Percentiles rank a stretch among this genome's conserved stretches.
Evolutionary conservation across 2,329 filamentous ascomycete species (phyloP).

Genomic region (Hypoxylon sp.): DNA sequence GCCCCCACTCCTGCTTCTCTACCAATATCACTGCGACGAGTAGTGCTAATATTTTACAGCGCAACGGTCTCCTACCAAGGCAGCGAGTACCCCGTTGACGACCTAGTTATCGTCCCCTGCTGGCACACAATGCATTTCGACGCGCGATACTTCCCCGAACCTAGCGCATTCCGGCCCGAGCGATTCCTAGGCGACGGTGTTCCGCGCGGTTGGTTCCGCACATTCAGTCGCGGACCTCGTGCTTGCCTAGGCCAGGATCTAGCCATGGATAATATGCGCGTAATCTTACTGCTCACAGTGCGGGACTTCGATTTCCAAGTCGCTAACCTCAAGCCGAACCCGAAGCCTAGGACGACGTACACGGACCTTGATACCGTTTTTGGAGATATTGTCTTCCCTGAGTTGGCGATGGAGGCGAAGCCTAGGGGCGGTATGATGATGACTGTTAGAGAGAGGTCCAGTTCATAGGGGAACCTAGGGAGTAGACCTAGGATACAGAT

Average conservation of each 20-base stretch:
- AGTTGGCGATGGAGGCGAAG: slow-evolving; percentile 13
- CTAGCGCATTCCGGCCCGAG: slow-evolving; percentile 25
- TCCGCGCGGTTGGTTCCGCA: slow-evolving; percentile 48
- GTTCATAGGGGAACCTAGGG: background rate
- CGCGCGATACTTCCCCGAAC: slow-evolving; percentile 15
- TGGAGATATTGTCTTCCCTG: slow-evolving; percentile 17
- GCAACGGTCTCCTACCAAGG: slow-evolving; percentile 13
- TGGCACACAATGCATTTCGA: slow-evolving; percentile 22
- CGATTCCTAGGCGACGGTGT: slow-evolving; percentile 29
- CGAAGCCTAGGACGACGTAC: slow-evolving; percentile 12
- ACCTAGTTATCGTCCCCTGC: slow-evolving; percentile 5
- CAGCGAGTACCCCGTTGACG: slow-evolving; percentile 9
- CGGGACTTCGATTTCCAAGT: slow-evolving; percentile 46
- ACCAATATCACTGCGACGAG: background rate
- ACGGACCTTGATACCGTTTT: slow-evolving; percentile 17
- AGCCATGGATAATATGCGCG: slow-evolving; percentile 48
- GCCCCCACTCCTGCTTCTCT: background rate
- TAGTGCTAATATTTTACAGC: slow-evolving; percentile 1
- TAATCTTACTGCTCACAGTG: slow-evolving; percentile 48
- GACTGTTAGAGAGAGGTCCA: slow-evolving; percentile 11
- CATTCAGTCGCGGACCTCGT: slow-evolving; percentile 54
- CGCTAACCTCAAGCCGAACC: slow-evolving; percentile 6
- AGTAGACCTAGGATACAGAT: too few relatives aligned
- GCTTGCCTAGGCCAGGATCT: slow-evolving; percentile 54
- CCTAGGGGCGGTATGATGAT: slow-evolving; percentile 24